Base-by-base conservation (phyloP, 2,329 filamentous ascomycete genomes). In the Beauveria pseudobassiana region DNA sequence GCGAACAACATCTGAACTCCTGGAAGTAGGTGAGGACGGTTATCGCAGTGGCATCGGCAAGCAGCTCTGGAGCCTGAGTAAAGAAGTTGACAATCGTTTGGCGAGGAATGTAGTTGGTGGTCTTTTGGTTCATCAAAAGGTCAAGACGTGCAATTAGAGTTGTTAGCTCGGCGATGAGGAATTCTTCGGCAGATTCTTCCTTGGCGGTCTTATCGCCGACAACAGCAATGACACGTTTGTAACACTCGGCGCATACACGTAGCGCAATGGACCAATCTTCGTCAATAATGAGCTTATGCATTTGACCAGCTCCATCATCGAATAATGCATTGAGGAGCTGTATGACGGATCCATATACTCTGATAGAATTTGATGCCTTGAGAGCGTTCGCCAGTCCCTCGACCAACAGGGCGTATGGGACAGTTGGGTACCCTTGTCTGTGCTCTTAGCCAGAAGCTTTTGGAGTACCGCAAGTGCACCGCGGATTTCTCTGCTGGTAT, bases 1-100 rank as follows among this genome's bases (percentile, higher is more conserved):
- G 89, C 50, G 87, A 88, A 67, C 89, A 89, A 67, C 85, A 87
- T 51, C 87, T 80, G 65, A 88, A 87, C 59, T 89, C 84, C 61
- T 82, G 81, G 65, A 87, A 89, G 69, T 90, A 85, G 50, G 85
- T 81, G 49, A 91, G 80, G 26, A 91, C 81, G 12, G 87, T 76
- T 52, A 81, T 81, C 1, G 83, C 86, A 9, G 85, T 83, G 4
- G 82, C 81, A 68, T 91, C 86, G 6, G 86, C 85, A 9, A 91
- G 78, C 42, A 84, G 79, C 18, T 77, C 75, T 60, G 87, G 82
- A 18, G 90, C 80, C 26, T 80, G 77, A 34, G 84, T 78, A 64
- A 92, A 86, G 67, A 91, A 88, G 22, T 80, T 76, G 72, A 91
- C 82, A 57, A 89, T 85, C 20, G 83, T 82, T 63, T 87, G 85